Base-by-base conservation (phyloP, 768 basidiomycete genomes). In the Peribolospora kevripleyi region DNA sequence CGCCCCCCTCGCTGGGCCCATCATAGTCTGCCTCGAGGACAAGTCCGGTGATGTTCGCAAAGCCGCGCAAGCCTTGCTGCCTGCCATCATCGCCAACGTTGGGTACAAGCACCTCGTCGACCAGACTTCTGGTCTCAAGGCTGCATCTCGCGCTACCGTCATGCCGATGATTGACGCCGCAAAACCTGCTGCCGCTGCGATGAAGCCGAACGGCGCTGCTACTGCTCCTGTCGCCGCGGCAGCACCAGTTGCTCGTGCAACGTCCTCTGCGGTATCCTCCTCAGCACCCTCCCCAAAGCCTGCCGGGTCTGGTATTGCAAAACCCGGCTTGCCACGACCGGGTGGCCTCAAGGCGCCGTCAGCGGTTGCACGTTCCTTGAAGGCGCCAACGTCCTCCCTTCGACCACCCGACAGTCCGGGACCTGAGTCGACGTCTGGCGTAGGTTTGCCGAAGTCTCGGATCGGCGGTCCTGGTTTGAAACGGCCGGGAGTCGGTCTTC, bases 11-110 rank as follows among this genome's bases (percentile, higher is more conserved):
- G 75, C 75, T 6, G 64, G 73, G 6, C 71, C 77, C 1, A 67
- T 84, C 38, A 74, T 98, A 13, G 66, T 74, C 3, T 87, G 77
- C 58, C 74, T 98, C 42, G 93, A 98, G 64, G 93, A 98, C 66
- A 78, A 87, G 40, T 91, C 71, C 62, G 75, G 75, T 8, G 93
- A 98, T 65, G 84, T 97, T 25, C 78, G 93, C 55, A 97, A 97
- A 68, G 80, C 78, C 10, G 86, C 88, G 5, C 82, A 84, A 60
- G 78, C 79, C 2, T 65, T 95, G 39, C 68, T 98, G 10, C 85
- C 87, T 0, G 68, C 71, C 48, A 67, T 98, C 55, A 79, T 97
- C 51, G 68, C 73, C 3, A 77, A 68, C 50, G 78, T 78, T 41
- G 87, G 93, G 5, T 86, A 77, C 63, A 83, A 87, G 60, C 77